Evolutionary conservation across 345 rosid species (phyloP).

Genomic region (Salix suchowensis): DNA sequence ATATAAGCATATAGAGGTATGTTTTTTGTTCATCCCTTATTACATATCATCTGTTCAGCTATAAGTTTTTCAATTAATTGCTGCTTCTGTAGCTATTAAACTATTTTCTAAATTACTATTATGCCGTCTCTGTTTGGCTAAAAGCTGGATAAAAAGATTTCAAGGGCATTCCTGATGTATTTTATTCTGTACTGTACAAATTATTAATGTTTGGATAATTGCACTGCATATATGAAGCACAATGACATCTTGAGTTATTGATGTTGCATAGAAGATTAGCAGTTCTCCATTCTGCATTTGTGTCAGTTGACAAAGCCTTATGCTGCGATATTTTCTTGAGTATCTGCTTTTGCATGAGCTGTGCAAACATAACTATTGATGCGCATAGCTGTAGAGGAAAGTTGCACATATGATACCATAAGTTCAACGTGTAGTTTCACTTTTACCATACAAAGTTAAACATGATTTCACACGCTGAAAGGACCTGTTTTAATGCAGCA

Average conservation of each 20-base stretch:
- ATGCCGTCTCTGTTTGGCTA: background rate
- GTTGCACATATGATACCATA: background rate
- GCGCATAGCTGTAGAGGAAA: background rate
- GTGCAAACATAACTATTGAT: background rate
- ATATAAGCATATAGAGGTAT: conserved; percentile 82
- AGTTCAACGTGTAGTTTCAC: background rate
- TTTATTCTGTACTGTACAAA: background rate
- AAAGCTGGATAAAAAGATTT: background rate
- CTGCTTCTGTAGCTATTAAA: background rate
- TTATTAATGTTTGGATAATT: background rate
- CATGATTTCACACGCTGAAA: background rate
- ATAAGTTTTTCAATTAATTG: background rate
- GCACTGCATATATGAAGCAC: background rate
- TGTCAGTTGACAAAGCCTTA: background rate
- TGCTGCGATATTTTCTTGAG: background rate
- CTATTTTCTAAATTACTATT: background rate
- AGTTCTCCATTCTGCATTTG: background rate
- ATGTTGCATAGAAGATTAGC: background rate
- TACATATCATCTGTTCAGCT: background rate
- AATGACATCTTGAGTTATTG: background rate
- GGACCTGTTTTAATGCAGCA: background rate
- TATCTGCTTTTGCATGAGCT: background rate
- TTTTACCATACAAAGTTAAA: background rate
- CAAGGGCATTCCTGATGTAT: background rate
- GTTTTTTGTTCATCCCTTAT: conserved; percentile 13